Evolutionary conservation across 2,329 filamentous ascomycete genomes (phyloP), one percentile per base, ranked within the genome.

Genomic region (Fusarium abutilonis): DNA sequence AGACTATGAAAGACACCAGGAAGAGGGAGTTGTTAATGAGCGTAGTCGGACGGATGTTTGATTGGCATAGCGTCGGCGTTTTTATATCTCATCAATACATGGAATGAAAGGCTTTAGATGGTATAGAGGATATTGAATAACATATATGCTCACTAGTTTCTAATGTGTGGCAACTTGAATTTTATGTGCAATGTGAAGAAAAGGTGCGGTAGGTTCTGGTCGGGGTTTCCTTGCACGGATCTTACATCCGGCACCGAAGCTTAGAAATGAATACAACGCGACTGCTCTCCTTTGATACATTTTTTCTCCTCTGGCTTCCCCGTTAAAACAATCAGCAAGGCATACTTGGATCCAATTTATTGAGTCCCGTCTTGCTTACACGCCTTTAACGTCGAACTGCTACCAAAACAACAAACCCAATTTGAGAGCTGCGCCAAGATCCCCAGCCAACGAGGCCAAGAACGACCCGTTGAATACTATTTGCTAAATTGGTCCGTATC

Each of bases 1-100:
- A 5, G 66, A 71, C 15, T 71, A 72, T 40, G 70, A 72, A 14
- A 70, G 69, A 21, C 48, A 60, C 11, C 65, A 66, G 29, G 66
- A 61, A 28, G 53, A 60, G 4, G 45, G 58, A 19, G 36, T 32
- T 51, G 52, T 35, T 28, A 43, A 64, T 52, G 58, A 54, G n/a
- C 45, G 40, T 17, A 47, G 31, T 26, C 23, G 23, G 23, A 8
- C 5, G 39, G 36, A 26, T 63, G 23, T 49, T 28, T 44, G 36
- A 39, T 15, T 14, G 48, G 38, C 66, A 71, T 71, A 68, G 69
- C 69, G 60, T 46, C 38, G 69, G 69, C 60, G 69, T 69, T 19
- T 19, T 19, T 19, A 3, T 19, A 3, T 44, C 32, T 42, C 44
- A 36, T 41, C 29, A 23, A 32, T 39, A 42, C 31, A 38, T 14